Base-by-base conservation (phyloP, 2,329 filamentous ascomycete species). In the Lojkania enalia region DNA sequence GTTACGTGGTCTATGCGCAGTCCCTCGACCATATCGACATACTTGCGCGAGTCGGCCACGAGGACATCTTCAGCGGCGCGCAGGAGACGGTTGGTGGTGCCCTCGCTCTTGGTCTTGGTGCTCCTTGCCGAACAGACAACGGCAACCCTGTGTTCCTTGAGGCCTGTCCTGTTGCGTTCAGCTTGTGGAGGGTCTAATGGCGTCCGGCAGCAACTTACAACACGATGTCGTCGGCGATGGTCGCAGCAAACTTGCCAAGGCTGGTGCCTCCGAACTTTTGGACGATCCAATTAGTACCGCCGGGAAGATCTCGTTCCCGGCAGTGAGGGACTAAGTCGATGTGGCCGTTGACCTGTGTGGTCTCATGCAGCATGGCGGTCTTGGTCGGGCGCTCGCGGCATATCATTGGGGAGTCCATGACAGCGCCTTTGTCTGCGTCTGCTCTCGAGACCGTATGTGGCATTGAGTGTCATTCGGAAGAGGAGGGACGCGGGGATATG, bases 181-280 rank as follows among this genome's bases (percentile, higher is more conserved):
- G 40, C 59, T 56, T 40, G 30, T 16, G 5, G 5, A 9, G n/a
- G 12, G 9, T 19, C 5, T 18, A 11, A 12, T 19, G 12, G n/a
- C 25, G 5, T 11, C 9, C 12, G 6, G 35, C 18, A 20, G 11
- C 12, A 11, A 9, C 20, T 5, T 27, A 21, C 20, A 57, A 6
- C 55, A 76, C 74, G 53, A 91, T 81, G 64, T 92, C 89, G 60
- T 87, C 70, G 47, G 73, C 75, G 61, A 78, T 78, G 52, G 74
- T 72, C 55, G 73, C 80, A 40, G 91, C 86, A 62, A 95, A 96
- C 74, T 97, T 97, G 60, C 92, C 94, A 39, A 97, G 87, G 65
- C 89, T 95, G 40, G 92, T 99, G 39, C 92, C 92, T 51, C 91
- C 91, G 70, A 95, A 96, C 72, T 96, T 96, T 70, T 96, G 90